Evolutionary conservation across 2,329 filamentous ascomycete species (phyloP).

Genomic region (Talaromyces sp.): DNA sequence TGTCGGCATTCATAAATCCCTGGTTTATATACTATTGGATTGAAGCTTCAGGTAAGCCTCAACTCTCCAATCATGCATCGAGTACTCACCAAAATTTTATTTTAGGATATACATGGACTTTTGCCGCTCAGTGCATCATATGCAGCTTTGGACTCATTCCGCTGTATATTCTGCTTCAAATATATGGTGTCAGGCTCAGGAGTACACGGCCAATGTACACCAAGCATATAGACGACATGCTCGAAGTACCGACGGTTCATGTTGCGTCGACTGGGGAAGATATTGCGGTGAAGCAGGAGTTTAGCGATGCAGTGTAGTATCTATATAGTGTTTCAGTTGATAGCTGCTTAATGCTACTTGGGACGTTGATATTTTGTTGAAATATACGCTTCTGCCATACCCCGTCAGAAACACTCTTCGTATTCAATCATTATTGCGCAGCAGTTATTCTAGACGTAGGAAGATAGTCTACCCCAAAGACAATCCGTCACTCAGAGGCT

Average conservation of each 20-base stretch:
- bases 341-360: background rate
- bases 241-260: background rate
- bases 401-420: no score
- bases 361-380: background rate
- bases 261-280: background rate
- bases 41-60: background rate
- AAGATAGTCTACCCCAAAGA: slow-evolving; percentile 14
- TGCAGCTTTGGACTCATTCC: slow-evolving; percentile 11
- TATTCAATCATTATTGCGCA: no score
- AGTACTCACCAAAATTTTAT: background rate
- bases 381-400: background rate
- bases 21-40: slow-evolving; percentile 12
- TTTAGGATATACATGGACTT: slow-evolving; percentile 8
- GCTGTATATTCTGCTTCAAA: slow-evolving; percentile 1
- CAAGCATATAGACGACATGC: slow-evolving; percentile 2
- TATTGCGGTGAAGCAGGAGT: background rate
- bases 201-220: slow-evolving; percentile 5
- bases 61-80: background rate
- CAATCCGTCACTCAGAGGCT: slow-evolving; percentile 19
- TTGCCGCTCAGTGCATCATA: slow-evolving; percentile 7
- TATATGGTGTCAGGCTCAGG: background rate
- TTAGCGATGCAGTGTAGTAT: background rate
- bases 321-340: background rate
- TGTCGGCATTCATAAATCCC: slow-evolving; percentile 11
- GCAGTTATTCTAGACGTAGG: no score